phyloP scores from a whole-genome alignment of 176 grass and related monocot genomes.

The Avena atlantica region DNA sequence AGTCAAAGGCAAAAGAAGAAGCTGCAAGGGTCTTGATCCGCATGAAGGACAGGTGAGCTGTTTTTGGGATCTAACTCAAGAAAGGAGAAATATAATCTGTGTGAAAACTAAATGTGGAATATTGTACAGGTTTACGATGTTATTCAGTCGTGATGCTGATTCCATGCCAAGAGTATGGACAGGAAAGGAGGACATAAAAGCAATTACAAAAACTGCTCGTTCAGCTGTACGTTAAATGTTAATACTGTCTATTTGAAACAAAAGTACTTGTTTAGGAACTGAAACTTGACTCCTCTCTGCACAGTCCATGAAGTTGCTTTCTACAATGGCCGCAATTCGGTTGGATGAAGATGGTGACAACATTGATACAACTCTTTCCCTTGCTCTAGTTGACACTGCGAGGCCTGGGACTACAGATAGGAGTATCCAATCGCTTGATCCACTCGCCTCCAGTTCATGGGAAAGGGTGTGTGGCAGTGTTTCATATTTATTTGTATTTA shows the following conservation, averaged over 20 bases:
- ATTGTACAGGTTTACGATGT: slow-evolving; percentile 74
- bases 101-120: slow-evolving; percentile 24
- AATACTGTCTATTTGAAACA: slow-evolving; percentile 26
- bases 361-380: slow-evolving; percentile 79
- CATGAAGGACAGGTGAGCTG: slow-evolving; percentile 92
- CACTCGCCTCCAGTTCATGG: slow-evolving; percentile 94
- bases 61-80: not conserved
- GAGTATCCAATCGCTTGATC: slow-evolving; percentile 78
- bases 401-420: slow-evolving; percentile 65
- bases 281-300: slow-evolving; percentile 23
- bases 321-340: slow-evolving; percentile 88
- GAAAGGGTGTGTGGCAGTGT: slow-evolving; percentile 63
- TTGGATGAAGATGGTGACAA: slow-evolving; percentile 85
- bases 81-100: slow-evolving; percentile 3
- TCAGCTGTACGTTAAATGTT: slow-evolving; percentile 68
- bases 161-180: slow-evolving; percentile 99
- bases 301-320: slow-evolving; percentile 98
- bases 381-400: slow-evolving; percentile 66
- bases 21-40: slow-evolving; percentile 81
- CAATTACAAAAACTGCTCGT: slow-evolving; percentile 94
- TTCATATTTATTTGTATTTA: slow-evolving; percentile 21
- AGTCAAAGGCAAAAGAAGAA: slow-evolving; percentile 88
- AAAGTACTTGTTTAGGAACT: slow-evolving; percentile 26
- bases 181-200: slow-evolving; percentile 97
- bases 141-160: slow-evolving; percentile 91